Evolutionary conservation across 768 basidiomycete species (phyloP).

Genomic region (Rossbeevera mucosa): DNA sequence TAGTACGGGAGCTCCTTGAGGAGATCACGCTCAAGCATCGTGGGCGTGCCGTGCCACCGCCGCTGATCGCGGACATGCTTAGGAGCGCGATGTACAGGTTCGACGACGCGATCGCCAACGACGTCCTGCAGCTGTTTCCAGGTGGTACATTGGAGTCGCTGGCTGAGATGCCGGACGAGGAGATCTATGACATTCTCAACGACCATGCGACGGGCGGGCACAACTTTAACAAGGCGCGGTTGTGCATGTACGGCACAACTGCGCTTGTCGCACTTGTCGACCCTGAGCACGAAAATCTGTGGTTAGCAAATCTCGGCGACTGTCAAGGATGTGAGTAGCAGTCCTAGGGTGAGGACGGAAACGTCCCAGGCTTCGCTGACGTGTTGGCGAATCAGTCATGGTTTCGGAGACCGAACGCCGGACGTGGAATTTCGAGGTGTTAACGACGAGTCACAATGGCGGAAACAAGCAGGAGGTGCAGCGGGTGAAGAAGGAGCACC

Average conservation of each 20-base stretch:
- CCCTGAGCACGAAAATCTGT: constrained; percentile 62
- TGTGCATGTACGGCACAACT: constrained; percentile 79
- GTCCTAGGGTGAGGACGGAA: not conserved
- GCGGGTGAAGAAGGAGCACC: constrained; percentile 60
- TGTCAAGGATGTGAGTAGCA: constrained; percentile 63
- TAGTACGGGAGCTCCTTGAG: constrained; percentile 55
- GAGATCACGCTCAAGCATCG: constrained; percentile 37
- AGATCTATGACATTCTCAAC: constrained; percentile 59
- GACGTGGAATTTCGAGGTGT: constrained; percentile 54
- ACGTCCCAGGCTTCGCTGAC: not conserved
- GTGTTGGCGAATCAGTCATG: constrained; percentile 39
- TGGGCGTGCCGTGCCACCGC: constrained; percentile 39
- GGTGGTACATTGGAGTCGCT: constrained; percentile 47
- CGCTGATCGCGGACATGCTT: constrained; percentile 52
- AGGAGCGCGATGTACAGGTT: constrained; percentile 56
- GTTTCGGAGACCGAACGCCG: constrained; percentile 44
- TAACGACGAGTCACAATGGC: constrained; percentile 70
- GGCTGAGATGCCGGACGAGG: constrained; percentile 47
- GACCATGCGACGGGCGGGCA: constrained; percentile 54
- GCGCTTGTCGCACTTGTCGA: constrained; percentile 71
- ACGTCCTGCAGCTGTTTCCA: constrained; percentile 56
- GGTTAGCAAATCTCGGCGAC: constrained; percentile 79
- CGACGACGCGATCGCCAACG: constrained; percentile 63
- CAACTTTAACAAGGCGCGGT: constrained; percentile 60
- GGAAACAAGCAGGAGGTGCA: constrained; percentile 61